A percentile compares a stretch with the other conserved stretches of the same genome.
Conservation (phyloP, 257 asterid species). For the Forsythia suspensa region DNA sequence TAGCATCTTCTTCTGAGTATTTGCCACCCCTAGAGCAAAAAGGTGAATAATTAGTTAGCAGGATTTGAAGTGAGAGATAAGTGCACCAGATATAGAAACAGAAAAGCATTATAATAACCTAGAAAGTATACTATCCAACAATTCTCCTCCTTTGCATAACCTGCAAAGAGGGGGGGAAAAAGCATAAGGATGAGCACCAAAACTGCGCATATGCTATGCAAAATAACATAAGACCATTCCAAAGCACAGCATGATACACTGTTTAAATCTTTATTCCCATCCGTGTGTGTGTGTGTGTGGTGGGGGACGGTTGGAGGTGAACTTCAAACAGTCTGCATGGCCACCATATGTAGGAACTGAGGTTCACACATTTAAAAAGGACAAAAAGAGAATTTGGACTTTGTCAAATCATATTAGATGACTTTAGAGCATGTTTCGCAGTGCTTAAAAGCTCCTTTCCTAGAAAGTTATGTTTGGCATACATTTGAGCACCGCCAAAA, state of each 20-base stretch:
- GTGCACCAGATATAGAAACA: background rate
- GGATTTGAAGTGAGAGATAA: background rate
- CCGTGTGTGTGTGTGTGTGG: too few species aligned
- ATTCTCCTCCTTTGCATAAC: conserved; percentile 87
- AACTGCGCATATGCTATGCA: background rate
- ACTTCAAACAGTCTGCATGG: background rate
- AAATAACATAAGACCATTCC: background rate
- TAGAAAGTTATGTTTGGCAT: background rate
- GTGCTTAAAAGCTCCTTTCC: background rate
- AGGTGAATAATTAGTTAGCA: conserved; percentile 13
- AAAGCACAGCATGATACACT: background rate
- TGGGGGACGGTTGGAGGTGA: background rate
- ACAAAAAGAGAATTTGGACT: background rate
- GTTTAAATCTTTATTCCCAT: background rate
- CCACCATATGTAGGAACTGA: background rate
- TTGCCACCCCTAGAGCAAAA: conserved; percentile 60
- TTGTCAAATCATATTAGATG: background rate
- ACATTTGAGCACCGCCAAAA: background rate
- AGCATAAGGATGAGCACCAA: background rate
- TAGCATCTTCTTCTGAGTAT: conserved; percentile 71
- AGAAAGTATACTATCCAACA: conserved; percentile 72
- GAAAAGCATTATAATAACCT: conserved; percentile 36
- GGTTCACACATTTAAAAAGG: background rate
- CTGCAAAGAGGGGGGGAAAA: conserved; percentile 35
- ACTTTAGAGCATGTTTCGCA: background rate